Evolutionary conservation across 495 filamentous ascomycete genomes (phyloP), one percentile per base, ranked within the genome.

Genomic region (Elasticomyces elasticus): DNA sequence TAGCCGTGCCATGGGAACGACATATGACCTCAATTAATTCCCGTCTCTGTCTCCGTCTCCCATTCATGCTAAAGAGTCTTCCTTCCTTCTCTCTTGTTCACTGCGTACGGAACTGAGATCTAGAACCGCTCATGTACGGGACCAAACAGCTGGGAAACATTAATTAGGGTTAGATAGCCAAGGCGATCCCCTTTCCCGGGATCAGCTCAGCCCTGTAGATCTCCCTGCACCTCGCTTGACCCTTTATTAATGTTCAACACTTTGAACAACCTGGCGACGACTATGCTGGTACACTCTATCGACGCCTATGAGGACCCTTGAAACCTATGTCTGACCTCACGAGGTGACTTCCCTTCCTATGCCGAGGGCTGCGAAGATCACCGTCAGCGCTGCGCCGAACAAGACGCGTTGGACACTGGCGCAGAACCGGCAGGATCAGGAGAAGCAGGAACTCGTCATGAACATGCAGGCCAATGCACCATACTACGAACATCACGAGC

Each of bases 391-490:
- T 27, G 51, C 51, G 1, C 51, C 41, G 1, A 35, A 47, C 24
- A 33, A 31, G 41, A 46, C 51, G 26, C 51, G 51, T 42, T 54
- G 51, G 51, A 54, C 51, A 15, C 31, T 54, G 5, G 43, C 41
- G 20, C 51, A 46, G 19, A 42, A 44, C 24, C 35, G 31, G 13
- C 22, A 42, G 7, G 27, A 28, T 20, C 9, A 28, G 24, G 17
- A 42, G 22, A 22, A 38, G 11, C 35, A 15, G 15, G 24, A 52
- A 24, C 17, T 22, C 10, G 23, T 45, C 38, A 44, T 26, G 13
- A 13, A 31, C 37, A 57, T 57, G 54, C 54, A 57, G 35, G 25
- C 54, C 24, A 57, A 45, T 45, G 54, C 35, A 3, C 10, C 10
- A 9, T 52, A 57, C 48, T 45, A 35, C 25, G 46, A 51, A 33